Base-by-base conservation (phyloP, 805 yeast genomes). In the Spathaspora hagerdaliae region DNA sequence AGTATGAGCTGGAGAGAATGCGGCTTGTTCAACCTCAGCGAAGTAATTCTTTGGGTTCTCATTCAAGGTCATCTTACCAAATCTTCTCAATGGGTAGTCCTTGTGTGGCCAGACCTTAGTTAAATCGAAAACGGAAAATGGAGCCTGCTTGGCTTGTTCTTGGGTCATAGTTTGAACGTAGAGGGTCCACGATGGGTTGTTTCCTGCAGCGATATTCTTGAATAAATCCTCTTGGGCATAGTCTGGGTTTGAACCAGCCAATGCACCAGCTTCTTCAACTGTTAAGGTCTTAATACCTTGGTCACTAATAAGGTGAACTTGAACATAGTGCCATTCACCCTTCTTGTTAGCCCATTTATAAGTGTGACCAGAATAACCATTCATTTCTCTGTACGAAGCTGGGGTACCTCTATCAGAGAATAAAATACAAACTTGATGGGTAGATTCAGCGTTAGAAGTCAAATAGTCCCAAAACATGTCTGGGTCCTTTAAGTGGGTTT, bases 81-180 rank as follows among this genome's bases (percentile, higher is more conserved):
- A 83, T 65, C 82, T 82, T 66, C 96, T 81, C 71, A 89, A 68
- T 60, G 97, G 96, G 76, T 81, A 89, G 46, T 88, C 83, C 56
- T 70, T 72, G 62, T 89, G 95, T 32, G 96, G 89, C 97, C 97
- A 89, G 45, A 87, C 85, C 73, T 90, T 90, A 52, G 97, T 89
- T 65, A 89, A 75, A 68, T 89, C 97, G 62, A 87, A 88, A 38
- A 90, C 91, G 6, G 92, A 85, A 69, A 85, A 88, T 61, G 85
- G 84, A 41, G 79, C 78, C 49, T 80, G 67, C 65, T 83, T 77
- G 49, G 96, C 89, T 67, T 89, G 82, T 56, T 81, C 87, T 50
- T 79, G 79, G 32, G 96, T 85, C 96, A 89, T 89, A 38, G 87
- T 78, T 73, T 89, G 96, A 44, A 89, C 69, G 67, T 85, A 87